These are phyloP conservation scores for Colletotrichum orchidophilum DNA, from an alignment of 2,329 filamentous ascomycete species.

Conservation along the genomic window DNA sequence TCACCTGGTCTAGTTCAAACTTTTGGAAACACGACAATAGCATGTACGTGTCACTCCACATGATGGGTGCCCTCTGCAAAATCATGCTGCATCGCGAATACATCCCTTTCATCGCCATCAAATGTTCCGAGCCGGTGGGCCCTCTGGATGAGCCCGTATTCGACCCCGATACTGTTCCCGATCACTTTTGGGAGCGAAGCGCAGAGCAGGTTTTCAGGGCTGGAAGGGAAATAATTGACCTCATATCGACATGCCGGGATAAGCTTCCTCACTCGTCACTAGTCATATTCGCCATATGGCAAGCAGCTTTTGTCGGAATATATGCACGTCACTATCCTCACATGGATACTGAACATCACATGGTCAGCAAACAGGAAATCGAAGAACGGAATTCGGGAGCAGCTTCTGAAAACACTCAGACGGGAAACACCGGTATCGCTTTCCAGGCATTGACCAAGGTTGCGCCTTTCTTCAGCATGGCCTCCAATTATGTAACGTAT, in stretches of 20 bases:
- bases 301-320: slow-evolving; percentile 71
- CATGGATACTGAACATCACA: slow-evolving; percentile 69
- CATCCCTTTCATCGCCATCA: slow-evolving; percentile 72
- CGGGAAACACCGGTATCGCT: slow-evolving; percentile 56
- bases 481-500: slow-evolving; percentile 62
- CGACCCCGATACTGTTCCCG: slow-evolving; percentile 55
- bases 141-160: slow-evolving; percentile 69
- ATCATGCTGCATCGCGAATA: slow-evolving; percentile 77
- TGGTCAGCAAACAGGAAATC: slow-evolving; percentile 52
- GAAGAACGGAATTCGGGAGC: slow-evolving; percentile 38
- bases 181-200: slow-evolving; percentile 70
- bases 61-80: slow-evolving; percentile 70
- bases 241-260: slow-evolving; percentile 69
- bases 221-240: slow-evolving; percentile 69
- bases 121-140: slow-evolving; percentile 57
- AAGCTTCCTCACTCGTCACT: slow-evolving; percentile 74
- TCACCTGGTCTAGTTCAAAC: slow-evolving; percentile 66
- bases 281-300: slow-evolving; percentile 73
- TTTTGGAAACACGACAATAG: slow-evolving; percentile 74
- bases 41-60: slow-evolving; percentile 73
- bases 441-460: slow-evolving; percentile 62
- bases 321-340: slow-evolving; percentile 74
- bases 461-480: slow-evolving; percentile 63
- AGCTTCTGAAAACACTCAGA: slow-evolving; percentile 43
- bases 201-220: slow-evolving; percentile 71